Evolutionary conservation across 805 yeast genomes (phyloP), one percentile per base, ranked within the genome.

Genomic region (Jamesozyma lodderae): DNA sequence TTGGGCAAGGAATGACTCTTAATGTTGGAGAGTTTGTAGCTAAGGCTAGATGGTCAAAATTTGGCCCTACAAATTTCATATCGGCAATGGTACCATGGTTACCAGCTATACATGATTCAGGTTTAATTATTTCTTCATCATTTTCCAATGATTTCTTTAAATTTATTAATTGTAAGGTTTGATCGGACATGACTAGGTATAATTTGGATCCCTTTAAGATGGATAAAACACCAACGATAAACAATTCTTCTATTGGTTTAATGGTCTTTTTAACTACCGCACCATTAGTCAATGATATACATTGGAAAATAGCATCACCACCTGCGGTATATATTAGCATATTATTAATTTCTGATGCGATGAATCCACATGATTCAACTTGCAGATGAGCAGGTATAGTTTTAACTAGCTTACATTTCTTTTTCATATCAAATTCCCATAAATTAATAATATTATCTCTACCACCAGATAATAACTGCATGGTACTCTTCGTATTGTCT

Each of bases 71-170:
- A 52, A 77, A 81, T 47, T 77, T 74, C 65, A 87, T 71, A 56
- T 90, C 97, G 2, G 96, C 95, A 51, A 92, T 79, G 19, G 92
- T 90, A 41, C 96, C 97, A 62, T 90, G 95, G 59, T 87, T 87
- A 48, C 96, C 96, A 1, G 96, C 92, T 48, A 87, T 68, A 30
- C 75, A 70, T 39, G 77, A 67, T 6, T 59, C 50, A 2, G 72
- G 55, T 15, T 70, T 68, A n/a, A 81, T 55, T 20, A 47, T 48
- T 6, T 51, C 52, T 4, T 51, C 49, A 4, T 54, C 51, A 13
- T 63, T 46, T 3, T 50, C 20, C 29, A 64, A 57, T 4, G 58
- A 48, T 33, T 51, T 44, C 35, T 43, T 41, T 2, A 67, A 44
- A 30, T 69, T 68, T 18, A 78, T 55, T 46, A 73, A 67, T 20